Evolutionary conservation across 2,329 filamentous ascomycete genomes (phyloP).

Genomic region (Chalara sp.): DNA sequence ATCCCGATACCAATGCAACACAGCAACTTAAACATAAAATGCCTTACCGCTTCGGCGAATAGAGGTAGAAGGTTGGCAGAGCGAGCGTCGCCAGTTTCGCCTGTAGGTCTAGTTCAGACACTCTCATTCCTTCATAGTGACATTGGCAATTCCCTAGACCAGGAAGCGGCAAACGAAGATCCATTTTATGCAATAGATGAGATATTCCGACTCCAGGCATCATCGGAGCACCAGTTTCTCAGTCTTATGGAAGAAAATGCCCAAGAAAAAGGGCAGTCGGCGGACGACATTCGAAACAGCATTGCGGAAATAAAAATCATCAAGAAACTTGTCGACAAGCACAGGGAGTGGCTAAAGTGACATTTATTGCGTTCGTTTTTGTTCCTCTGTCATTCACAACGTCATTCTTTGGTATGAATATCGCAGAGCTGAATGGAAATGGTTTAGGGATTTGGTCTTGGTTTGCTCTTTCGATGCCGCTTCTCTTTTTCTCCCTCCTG

Average conservation of each 20-base stretch:
- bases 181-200: no score
- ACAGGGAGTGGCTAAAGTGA: constrained; percentile 15
- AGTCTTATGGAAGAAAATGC: background rate
- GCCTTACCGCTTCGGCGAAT: no score
- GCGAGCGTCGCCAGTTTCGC: no score
- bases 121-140: no score
- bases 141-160: no score
- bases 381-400: constrained; percentile 21
- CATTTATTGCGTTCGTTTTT: constrained; percentile 22
- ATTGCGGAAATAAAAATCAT: background rate
- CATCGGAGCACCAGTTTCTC: background rate
- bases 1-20: no score
- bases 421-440: constrained; percentile 1
- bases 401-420: constrained; percentile 16
- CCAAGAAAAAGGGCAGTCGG: background rate
- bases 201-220: background rate
- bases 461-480: background rate
- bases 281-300: background rate
- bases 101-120: no score
- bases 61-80: no score
- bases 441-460: constrained; percentile 1
- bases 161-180: no score
- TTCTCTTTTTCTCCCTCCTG: no score
- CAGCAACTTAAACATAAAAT: no score
- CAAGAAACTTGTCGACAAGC: background rate